Evolutionary conservation across 78 protist species (phyloP).

Genomic region (Monosiga brevicollis): DNA sequence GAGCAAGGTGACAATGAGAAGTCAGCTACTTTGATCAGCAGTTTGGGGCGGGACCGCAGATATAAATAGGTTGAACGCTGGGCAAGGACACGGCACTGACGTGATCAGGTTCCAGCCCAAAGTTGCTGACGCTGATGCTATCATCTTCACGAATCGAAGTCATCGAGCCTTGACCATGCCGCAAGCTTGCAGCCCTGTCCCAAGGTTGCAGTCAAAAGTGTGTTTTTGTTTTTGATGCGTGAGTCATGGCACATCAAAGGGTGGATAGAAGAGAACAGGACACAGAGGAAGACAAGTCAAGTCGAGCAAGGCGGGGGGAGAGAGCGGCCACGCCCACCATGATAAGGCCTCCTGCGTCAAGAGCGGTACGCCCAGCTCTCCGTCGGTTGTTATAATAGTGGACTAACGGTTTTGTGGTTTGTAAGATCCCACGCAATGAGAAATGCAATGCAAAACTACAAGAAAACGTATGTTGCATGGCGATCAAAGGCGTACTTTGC

Average conservation of each 20-base stretch:
- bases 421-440: neutral
- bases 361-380: neutral
- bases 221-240: too few species aligned
- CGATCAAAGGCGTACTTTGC: neutral
- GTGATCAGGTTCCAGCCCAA: neutral
- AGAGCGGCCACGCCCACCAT: neutral
- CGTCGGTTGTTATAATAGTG: neutral
- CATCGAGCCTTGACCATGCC: too few species aligned
- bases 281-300: too few species aligned
- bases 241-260: too few species aligned
- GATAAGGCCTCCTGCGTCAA: neutral
- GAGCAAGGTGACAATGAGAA: neutral
- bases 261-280: too few species aligned
- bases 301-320: too few species aligned
- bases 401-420: neutral
- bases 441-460: neutral
- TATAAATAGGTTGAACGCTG: neutral
- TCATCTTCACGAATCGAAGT: too few species aligned
- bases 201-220: too few species aligned
- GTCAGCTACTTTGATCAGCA: neutral
- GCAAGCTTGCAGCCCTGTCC: too few species aligned
- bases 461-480: neutral
- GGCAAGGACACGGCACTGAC: neutral
- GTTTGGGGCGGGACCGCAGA: too few species aligned
- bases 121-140: too few species aligned